A percentile compares a stretch with the other conserved stretches of the same genome.
phyloP scores from a whole-genome alignment of 352 stramenopile genomes.

The Phytopythium aichiense region DNA sequence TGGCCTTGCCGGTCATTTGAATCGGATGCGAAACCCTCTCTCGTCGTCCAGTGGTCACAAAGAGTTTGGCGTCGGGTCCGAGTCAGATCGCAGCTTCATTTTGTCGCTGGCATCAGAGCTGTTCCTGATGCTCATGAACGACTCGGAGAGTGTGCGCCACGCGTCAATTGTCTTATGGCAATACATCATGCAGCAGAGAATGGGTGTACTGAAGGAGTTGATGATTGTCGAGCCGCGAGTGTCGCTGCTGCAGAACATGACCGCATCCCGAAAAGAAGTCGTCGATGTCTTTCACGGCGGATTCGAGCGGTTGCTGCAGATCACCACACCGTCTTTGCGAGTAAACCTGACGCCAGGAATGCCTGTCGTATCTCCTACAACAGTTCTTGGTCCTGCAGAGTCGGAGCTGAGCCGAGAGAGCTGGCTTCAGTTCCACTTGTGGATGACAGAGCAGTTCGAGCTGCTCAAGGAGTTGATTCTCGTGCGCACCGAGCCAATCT shows the following conservation, averaged over 20 bases:
- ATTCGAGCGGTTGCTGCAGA: slow-evolving; percentile 61
- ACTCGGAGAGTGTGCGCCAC: slow-evolving; percentile 40
- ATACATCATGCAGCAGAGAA: slow-evolving; percentile 67
- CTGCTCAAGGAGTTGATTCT: slow-evolving; percentile 71
- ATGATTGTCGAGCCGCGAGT: slow-evolving; percentile 67
- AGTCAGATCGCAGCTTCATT: slow-evolving; percentile 73
- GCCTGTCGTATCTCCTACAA: too few species aligned
- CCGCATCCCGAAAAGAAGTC: slow-evolving; percentile 63
- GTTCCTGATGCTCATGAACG: slow-evolving; percentile 62
- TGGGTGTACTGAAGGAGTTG: slow-evolving; percentile 68
- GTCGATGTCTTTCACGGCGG: slow-evolving; percentile 74
- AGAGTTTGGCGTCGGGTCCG: slow-evolving; percentile 60
- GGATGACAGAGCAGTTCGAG: slow-evolving; percentile 60
- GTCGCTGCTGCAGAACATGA: slow-evolving; percentile 65
- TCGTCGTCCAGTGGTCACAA: slow-evolving; percentile 38
- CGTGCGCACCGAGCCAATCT: slow-evolving; percentile 52
- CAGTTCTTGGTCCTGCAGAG: background rate
- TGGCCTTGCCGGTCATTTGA: slow-evolving; percentile 28
- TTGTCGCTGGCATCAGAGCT: slow-evolving; percentile 52
- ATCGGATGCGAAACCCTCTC: slow-evolving; percentile 42
- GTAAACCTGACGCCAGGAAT: background rate
- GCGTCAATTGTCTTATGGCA: slow-evolving; percentile 60
- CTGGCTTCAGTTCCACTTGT: slow-evolving; percentile 79
- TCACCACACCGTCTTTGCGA: slow-evolving; percentile 10
- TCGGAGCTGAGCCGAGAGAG: slow-evolving; percentile 38